These are phyloP conservation scores for Penicillium argentinense DNA, from an alignment of 495 filamentous ascomycete species.

Conservation along the genomic window DNA sequence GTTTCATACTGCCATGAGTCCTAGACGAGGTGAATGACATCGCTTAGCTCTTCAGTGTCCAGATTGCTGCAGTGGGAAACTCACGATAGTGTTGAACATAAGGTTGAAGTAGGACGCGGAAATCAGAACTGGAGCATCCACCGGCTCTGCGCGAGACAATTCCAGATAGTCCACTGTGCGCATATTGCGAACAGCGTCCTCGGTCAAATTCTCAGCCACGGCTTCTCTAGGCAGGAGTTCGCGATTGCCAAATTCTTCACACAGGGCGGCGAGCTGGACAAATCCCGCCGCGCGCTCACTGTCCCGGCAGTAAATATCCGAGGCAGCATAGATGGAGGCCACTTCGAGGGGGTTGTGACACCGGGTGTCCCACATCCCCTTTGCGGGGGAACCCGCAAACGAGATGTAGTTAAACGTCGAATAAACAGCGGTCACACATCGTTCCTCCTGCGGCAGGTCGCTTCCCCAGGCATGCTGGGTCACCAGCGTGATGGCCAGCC, in stretches of 20 bases:
- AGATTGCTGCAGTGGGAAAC: not conserved
- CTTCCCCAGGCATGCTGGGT: conserved; percentile 6
- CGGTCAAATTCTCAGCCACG: conserved; percentile 37
- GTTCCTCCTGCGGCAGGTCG: conserved; percentile 27
- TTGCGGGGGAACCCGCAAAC: conserved; percentile 28
- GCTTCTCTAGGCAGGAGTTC: conserved; percentile 32
- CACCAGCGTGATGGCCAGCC: conserved; percentile 13
- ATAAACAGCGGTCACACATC: conserved; percentile 39
- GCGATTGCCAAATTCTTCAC: conserved; percentile 26
- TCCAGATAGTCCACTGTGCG: conserved; percentile 33
- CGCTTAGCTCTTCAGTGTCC: not conserved
- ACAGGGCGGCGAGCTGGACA: conserved; percentile 20
- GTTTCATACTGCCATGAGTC: conserved; percentile 35
- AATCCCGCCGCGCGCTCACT: conserved; percentile 29
- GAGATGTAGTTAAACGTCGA: conserved; percentile 39
- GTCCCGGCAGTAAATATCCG: conserved; percentile 33
- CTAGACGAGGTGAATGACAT: conserved; percentile 10
- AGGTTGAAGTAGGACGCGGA: conserved; percentile 28
- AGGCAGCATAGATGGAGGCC: conserved; percentile 41
- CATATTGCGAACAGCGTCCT: conserved; percentile 35
- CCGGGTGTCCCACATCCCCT: conserved; percentile 26
- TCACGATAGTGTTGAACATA: conserved; percentile 38
- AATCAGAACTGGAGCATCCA: conserved; percentile 30
- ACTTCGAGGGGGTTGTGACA: conserved; percentile 38
- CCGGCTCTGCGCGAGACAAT: conserved; percentile 13